phyloP scores from a whole-genome alignment of 129 eudicot genomes.

The Pittosporum tobira region DNA sequence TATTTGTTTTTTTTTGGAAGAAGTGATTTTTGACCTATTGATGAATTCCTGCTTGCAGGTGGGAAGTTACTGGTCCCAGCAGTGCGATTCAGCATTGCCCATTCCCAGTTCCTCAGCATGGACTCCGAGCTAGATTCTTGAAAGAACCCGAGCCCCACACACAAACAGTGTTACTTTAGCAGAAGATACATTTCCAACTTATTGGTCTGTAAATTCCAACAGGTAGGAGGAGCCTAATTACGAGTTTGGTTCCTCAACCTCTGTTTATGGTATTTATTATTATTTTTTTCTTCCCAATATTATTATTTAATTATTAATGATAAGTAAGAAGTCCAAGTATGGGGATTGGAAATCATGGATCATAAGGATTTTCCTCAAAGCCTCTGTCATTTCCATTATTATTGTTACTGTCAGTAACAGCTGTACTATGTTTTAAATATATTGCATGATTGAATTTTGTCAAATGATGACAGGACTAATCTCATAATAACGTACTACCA shows the following conservation, averaged over 20 bases:
- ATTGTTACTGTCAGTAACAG: background rate
- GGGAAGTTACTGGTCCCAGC: constrained; percentile 55
- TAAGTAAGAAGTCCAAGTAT: no score
- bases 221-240: constrained; percentile 6
- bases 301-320: no score
- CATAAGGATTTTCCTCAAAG: no score
- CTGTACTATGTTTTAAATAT: background rate
- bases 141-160: constrained; percentile 29
- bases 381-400: no score
- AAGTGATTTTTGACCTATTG: no score
- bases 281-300: no score
- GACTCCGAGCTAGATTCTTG: constrained; percentile 56
- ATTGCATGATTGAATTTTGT: no score
- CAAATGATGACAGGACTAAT: background rate
- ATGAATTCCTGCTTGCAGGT: constrained; percentile 36
- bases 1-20: no score
- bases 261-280: background rate
- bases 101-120: constrained; percentile 67
- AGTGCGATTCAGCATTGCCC: constrained; percentile 52
- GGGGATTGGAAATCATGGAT: no score
- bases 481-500: no score
- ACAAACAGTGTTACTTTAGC: constrained; percentile 7
- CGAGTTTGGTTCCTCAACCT: constrained; percentile 16
- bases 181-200: constrained; percentile 2
- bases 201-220: constrained; percentile 6